These are phyloP conservation scores for Hypsizygus ulmarius DNA, from an alignment of 1,284 basidiomycete species.

Conservation along the genomic window DNA sequence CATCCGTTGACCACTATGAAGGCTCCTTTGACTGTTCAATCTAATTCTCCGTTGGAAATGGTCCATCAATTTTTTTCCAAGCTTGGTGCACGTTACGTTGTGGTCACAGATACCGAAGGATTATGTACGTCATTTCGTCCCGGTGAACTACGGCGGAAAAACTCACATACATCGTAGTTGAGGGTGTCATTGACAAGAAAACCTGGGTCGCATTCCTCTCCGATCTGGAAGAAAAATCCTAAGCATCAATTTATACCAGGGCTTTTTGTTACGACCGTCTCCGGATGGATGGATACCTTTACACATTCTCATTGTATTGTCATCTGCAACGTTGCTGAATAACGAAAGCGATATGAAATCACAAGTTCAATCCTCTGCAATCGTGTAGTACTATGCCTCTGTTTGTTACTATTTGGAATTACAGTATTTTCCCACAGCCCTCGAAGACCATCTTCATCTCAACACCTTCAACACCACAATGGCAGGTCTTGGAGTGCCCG, in stretches of 20 bases:
- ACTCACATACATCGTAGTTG: conserved; percentile 47
- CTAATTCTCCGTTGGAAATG: conserved; percentile 83
- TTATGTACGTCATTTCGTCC: conserved; percentile 55
- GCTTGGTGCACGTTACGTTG: conserved; percentile 86
- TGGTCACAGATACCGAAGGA: conserved; percentile 82
- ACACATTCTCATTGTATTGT: too few species aligned
- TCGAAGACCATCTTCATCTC: background rate
- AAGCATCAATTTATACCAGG: background rate
- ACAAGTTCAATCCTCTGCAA: too few species aligned
- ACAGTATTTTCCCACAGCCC: conserved; percentile 14
- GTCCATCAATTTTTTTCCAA: conserved; percentile 92
- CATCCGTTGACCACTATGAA: conserved; percentile 27
- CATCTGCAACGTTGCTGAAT: too few species aligned
- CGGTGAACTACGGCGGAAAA: conserved; percentile 3
- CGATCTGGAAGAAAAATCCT: conserved; percentile 61
- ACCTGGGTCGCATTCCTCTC: conserved; percentile 83
- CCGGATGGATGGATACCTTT: too few species aligned
- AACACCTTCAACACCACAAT: conserved; percentile 30
- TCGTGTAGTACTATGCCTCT: too few species aligned
- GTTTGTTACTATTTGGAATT: conserved; percentile 13
- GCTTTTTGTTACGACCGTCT: background rate
- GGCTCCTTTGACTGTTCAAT: conserved; percentile 82
- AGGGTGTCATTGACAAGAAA: conserved; percentile 92
- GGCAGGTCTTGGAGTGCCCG: conserved; percentile 82
- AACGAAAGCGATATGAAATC: too few species aligned